Evolutionary conservation across 2,329 filamentous ascomycete genomes (phyloP), one percentile per base, ranked within the genome.

Genomic region (Colletotrichum sp.): DNA sequence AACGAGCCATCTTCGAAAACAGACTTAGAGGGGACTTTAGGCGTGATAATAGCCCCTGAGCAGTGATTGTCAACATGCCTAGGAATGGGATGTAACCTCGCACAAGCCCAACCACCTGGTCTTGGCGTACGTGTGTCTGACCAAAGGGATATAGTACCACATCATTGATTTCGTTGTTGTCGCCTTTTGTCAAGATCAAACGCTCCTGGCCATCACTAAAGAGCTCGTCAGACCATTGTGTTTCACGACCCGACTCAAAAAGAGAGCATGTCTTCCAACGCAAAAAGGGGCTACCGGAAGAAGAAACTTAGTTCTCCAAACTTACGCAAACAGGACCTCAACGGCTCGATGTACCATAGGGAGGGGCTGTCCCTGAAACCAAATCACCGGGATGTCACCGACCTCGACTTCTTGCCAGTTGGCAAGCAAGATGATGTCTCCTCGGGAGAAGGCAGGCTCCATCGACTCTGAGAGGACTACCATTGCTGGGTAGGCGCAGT

Each of bases 401-500:
- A 57, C 65, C 10, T 68, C 30, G 15, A 68, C 26, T 4, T 68
- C 44, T 26, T 55, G n/a, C 65, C 65, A 68, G 26, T 68, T 57
- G 15, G 34, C 28, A 9, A 68, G 39, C 5, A 68, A 24, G n/a
- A 68, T 57, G 12, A 68, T 15, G 18, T 68, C 65, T 18, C 65
- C 65, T 21, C 65, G 39, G 7, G 16, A 13, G 13, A 68, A 57
- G 15, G 44, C 21, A 21, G 65, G 65, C 7, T 26, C 28, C 65
- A 68, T 68, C 18, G 65, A 68, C n/a, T 36, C 65, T 24, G 65
- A 68, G n/a, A 68, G 65, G 5, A 68, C 44, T 9, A 68, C 65
- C 65, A 68, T 68, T 13, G 44, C 65, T 13, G 36, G 34, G n/a
- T 57, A 24, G 7, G 57, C 13, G 36, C 36, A 70, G 9, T 62